Base-by-base conservation (phyloP, 2,329 filamentous ascomycete species). In the Capronia epimyces region DNA sequence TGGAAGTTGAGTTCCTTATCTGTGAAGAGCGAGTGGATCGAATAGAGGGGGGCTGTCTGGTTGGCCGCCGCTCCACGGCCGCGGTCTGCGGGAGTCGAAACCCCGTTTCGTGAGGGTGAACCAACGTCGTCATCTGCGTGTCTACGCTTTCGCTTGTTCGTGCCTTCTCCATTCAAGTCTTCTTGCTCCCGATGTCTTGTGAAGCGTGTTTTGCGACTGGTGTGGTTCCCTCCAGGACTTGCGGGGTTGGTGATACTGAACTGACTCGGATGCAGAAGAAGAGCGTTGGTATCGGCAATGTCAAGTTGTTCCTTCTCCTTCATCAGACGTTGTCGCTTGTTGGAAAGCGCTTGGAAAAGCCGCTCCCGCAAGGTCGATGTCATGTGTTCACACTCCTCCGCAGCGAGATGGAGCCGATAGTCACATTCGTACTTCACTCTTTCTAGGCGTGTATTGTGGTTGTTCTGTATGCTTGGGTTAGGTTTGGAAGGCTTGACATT, bases 301-400 rank as follows among this genome's bases (percentile, higher is more conserved):
- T 84, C 82, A 20, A 84, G 69, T 62, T 83, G 80, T 60, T 84
- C 81, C 63, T 84, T 84, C 62, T 84, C 81, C 52, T 78, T 77
- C 67, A 80, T 74, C 50, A 84, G 67, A 32, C 77, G 71, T 49
- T 74, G 70, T 45, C 78, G 75, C 59, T 80, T 81, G 60, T 77
- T 74, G 21, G 75, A 75, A 46, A 84, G 73, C 34, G 71, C 75
- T 56, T 79, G 73, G 36, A 80, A 74, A 32, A 84, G 70, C 40
- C 81, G 78, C 62, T 83, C 79, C 44, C 81, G 79, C 37, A 84
- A 71, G 8, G 79, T 83, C 31, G 69, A 69, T 3, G 77, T 73
- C 16, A 84, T 71, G 36, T 78, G 72, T 44, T 76, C 75, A 66
- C 80, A 80, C 65, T 84, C 81, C 65, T 83, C 78, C 55, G 78